Evolutionary conservation across 2,329 filamentous ascomycete species (phyloP), one percentile per base, ranked within the genome.

Genomic region (Beauveria australis): DNA sequence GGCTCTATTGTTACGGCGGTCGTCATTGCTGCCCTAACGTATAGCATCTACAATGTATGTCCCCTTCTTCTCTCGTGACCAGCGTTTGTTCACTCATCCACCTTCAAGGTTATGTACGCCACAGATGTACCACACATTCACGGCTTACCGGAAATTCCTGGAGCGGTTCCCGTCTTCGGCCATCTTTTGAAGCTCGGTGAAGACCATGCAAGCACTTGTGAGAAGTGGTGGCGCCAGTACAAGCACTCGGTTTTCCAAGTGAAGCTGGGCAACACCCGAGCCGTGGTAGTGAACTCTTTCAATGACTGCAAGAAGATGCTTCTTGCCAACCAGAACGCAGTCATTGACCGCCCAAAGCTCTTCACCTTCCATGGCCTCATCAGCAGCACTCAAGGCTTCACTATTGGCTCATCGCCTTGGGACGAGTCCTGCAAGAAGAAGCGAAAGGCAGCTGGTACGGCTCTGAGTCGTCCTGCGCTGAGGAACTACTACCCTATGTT

Each of bases 351-450:
- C 0, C 79, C 78, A 0, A 81, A 73, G 37, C 70, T 81, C 1
- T 81, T 80, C 64, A 82, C 80, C 0, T 82, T 82, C 67, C 80
- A 82, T 63, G 79, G 78, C 3, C 71, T 82, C 53, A 81, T 82
- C 18, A 78, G 74, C 64, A 74, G 70, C 14, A 80, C 78, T 0
- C 78, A 82, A 64, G 80, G 80, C 1, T 82, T 82, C 68, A 82
- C 80, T 0, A 82, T 82, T 55, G 80, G 79, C n/a, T 77, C 74
- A 5, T 77, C 74, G 2, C 80, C 79, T 1, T 82, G 79, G 80
- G 79, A 81, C 57, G 76, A 79, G 24, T 79, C 75, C 41, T 82
- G 78, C 67, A 78, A 77, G 65, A 81, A 79, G 64, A 81, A 81
- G 65, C 73, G 80, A 1, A 81, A 80, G 63, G 79, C 79, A 1